These are phyloP conservation scores for Crotalaria pallida DNA, from an alignment of 306 rosid species.

Conservation along the genomic window DNA sequence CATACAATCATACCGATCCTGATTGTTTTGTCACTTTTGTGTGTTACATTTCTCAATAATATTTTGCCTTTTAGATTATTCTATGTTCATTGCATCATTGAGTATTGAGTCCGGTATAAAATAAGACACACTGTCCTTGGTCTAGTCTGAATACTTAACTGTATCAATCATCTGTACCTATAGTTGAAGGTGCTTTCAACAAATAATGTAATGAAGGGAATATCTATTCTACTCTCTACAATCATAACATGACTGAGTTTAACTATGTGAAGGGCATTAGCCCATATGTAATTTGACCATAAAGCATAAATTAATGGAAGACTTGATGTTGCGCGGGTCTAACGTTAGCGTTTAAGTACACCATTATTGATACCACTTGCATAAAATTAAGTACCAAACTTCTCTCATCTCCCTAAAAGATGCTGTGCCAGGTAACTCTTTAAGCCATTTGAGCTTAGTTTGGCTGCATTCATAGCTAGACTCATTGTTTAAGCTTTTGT, in stretches of 20 bases:
- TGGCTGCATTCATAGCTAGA: neutral
- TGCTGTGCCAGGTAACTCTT: neutral
- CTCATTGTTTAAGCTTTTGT: neutral
- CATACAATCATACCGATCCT: neutral
- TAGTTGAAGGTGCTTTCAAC: neutral
- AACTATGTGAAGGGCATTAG: neutral
- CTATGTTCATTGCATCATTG: neutral
- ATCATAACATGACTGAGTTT: neutral
- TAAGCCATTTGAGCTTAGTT: neutral
- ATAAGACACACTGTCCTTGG: neutral
- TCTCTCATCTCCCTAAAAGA: neutral
- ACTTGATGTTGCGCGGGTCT: neutral
- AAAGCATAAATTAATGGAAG: neutral
- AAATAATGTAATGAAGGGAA: neutral
- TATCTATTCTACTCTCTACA: neutral
- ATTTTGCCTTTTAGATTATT: neutral
- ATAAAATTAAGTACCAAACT: neutral
- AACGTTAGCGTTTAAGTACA: too few relatives aligned
- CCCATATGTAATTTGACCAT: neutral
- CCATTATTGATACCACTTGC: neutral
- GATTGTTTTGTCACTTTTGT: neutral
- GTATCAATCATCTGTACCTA: neutral
- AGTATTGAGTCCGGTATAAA: neutral
- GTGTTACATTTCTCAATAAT: neutral
- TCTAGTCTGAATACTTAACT: neutral